Percentiles rank a stretch among this genome's conserved stretches.
These are phyloP conservation scores for Craterostigma plantagineum DNA, from an alignment of 257 asterid genomes.

Conservation along the genomic window DNA sequence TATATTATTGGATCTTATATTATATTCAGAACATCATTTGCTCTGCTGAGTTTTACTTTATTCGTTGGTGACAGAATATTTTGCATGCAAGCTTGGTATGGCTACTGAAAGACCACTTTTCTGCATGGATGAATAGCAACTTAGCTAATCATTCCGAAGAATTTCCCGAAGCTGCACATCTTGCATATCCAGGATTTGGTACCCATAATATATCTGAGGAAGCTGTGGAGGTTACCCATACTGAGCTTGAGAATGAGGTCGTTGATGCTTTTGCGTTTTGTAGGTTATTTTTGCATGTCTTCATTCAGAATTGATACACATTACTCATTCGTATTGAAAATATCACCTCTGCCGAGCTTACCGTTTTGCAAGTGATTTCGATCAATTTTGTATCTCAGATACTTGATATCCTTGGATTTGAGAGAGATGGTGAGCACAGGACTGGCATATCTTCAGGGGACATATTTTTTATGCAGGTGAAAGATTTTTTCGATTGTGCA, in stretches of 20 bases:
- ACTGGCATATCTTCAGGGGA: conserved; percentile 10
- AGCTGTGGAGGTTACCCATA: conserved; percentile 17
- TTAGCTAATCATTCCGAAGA: conserved; percentile 17
- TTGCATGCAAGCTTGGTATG: conserved; percentile 21
- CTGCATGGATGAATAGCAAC: conserved; percentile 27
- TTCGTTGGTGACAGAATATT: conserved; percentile 18
- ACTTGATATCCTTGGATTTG: conserved; percentile 15
- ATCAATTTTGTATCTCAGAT: conserved; percentile 13
- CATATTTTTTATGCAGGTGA: conserved; percentile 24
- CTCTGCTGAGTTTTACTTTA: no score
- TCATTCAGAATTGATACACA: no score
- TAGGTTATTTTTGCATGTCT: no score
- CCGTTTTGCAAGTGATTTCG: neutral
- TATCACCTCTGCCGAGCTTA: no score
- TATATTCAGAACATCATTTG: no score
- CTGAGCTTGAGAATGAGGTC: conserved; percentile 25
- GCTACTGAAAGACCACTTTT: conserved; percentile 21
- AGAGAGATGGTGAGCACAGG: conserved; percentile 6
- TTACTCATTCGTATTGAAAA: no score
- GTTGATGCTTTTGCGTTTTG: conserved; percentile 1
- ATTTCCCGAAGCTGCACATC: conserved; percentile 11
- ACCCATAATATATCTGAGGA: conserved; percentile 11
- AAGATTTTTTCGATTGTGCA: conserved; percentile 1
- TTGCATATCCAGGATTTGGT: conserved; percentile 15
- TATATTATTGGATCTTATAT: neutral